A percentile compares a stretch with the other conserved stretches of the same genome.
phyloP scores from a whole-genome alignment of 176 grass and related monocot genomes.

The Puya raimondii region DNA sequence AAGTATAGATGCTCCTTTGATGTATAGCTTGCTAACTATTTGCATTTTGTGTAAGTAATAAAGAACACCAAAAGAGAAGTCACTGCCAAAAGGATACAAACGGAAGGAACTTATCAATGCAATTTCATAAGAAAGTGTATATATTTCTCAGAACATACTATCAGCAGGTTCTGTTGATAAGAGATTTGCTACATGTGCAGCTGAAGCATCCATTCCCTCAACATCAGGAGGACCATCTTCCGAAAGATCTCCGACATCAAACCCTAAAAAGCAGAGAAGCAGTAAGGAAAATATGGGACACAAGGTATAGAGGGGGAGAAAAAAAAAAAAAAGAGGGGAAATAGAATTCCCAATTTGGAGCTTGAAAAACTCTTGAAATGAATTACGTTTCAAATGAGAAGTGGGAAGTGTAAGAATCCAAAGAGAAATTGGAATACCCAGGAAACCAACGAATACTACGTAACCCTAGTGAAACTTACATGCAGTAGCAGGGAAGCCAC shows the following conservation, averaged over 20 bases:
- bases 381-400: not conserved
- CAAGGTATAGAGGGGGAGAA: too few relatives aligned
- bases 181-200: slow-evolving; percentile 89
- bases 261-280: slow-evolving; percentile 48
- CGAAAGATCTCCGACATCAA: slow-evolving; percentile 82
- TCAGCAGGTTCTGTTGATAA: slow-evolving; percentile 84
- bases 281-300: too few relatives aligned
- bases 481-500: slow-evolving; percentile 77
- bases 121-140: not conserved
- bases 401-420: not conserved
- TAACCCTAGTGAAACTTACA: slow-evolving; percentile 37
- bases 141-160: slow-evolving; percentile 38
- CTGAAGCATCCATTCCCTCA: slow-evolving; percentile 81
- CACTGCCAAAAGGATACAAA: not conserved
- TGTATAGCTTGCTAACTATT: not conserved
- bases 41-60: too few relatives aligned
- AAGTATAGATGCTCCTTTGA: not conserved
- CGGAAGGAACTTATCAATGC: not conserved
- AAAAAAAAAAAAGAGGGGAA: too few relatives aligned
- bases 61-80: too few relatives aligned
- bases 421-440: slow-evolving; percentile 1
- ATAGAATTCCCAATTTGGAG: too few relatives aligned
- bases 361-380: not conserved
- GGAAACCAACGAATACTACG: not conserved
- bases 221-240: slow-evolving; percentile 67